Evolutionary conservation across 768 basidiomycete species (phyloP), one percentile per base, ranked within the genome.

Genomic region (Collybia nuda): DNA sequence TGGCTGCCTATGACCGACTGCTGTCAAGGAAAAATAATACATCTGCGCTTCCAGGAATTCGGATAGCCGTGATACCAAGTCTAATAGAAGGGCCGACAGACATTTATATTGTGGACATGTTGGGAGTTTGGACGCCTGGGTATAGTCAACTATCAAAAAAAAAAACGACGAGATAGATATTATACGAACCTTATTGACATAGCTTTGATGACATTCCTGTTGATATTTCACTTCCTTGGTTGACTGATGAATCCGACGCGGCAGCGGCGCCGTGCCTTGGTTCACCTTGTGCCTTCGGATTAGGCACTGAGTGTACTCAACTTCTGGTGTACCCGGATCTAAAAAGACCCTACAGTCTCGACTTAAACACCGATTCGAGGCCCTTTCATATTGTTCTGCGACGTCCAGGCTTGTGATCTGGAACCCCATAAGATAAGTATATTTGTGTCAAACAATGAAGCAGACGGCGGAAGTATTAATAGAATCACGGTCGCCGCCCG

Each of bases 41-140:
- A 62, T 59, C 47, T 71, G 75, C 2, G 66, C 68, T 45, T 69
- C 60, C 17, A 75, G 56, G 53, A 76, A 78, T 7, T 55, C 60
- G 2, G 36, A 37, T 18, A 69, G 54, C 22, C 62, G 60, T 17
- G 45, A 36, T 22, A 51, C 53, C 43, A 72, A 66, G 35, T 66
- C 64, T 5, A 43, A 39, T 11, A 70, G 51, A 5, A 71, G 57
- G 9, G 65, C 62, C 1, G 65, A 55, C 40, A 65, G 57, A 41
- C 59, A 66, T 46, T 67, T 62, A 52, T 67, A 76, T 42, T 70
- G 61, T 2, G 70, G 64, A 47, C 72, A 77, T 0, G 66, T 64
- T 15, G 67, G 52, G 5, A 61, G 52, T 17, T 58, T 60, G 45
- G 50, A 49, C 22, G 59, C 50, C 65, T 67, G 42, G 18, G 17